Conservation (phyloP, 2,329 filamentous ascomycete species). For the Orbilia javanica region DNA sequence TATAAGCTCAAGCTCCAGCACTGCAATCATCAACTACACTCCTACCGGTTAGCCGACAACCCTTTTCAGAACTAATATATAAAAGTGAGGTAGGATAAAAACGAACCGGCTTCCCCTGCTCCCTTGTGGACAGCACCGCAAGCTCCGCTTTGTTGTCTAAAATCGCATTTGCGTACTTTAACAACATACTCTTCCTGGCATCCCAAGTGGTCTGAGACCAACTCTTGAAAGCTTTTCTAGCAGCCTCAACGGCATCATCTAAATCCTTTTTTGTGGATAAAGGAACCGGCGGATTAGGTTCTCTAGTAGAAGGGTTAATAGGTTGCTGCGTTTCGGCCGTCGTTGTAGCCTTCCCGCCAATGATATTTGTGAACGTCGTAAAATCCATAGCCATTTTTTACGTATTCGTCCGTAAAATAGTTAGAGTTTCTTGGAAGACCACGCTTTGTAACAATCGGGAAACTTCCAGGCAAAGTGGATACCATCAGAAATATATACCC, state of each 20-base stretch:
- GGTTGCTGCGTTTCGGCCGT: constrained; percentile 68
- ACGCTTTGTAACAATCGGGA: too few relatives aligned
- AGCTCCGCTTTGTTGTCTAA: constrained; percentile 67
- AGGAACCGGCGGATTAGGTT: constrained; percentile 69
- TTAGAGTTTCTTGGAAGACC: too few relatives aligned
- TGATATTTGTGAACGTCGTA: constrained; percentile 69
- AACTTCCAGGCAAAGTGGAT: too few relatives aligned
- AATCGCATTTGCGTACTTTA: constrained; percentile 66
- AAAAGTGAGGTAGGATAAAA: not conserved
- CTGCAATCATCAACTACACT: constrained; percentile 28
- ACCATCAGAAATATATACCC: too few relatives aligned
- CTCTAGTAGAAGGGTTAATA: constrained; percentile 69
- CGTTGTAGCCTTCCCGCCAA: constrained; percentile 68
- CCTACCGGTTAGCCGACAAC: too few relatives aligned
- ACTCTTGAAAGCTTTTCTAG: constrained; percentile 67
- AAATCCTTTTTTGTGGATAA: constrained; percentile 69
- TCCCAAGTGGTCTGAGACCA: constrained; percentile 68
- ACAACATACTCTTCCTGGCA: constrained; percentile 66
- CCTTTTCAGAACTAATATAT: too few relatives aligned
- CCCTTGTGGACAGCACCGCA: constrained; percentile 67
- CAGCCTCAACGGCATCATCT: constrained; percentile 69
- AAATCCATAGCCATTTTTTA: constrained; percentile 62
- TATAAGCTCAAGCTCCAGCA: not conserved
- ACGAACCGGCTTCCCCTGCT: constrained; percentile 70
- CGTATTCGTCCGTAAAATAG: too few relatives aligned